Base-by-base conservation (phyloP, 225 moss, liverwort and hornwort species). In the Bryoerythrophyllum caledonicum region DNA sequence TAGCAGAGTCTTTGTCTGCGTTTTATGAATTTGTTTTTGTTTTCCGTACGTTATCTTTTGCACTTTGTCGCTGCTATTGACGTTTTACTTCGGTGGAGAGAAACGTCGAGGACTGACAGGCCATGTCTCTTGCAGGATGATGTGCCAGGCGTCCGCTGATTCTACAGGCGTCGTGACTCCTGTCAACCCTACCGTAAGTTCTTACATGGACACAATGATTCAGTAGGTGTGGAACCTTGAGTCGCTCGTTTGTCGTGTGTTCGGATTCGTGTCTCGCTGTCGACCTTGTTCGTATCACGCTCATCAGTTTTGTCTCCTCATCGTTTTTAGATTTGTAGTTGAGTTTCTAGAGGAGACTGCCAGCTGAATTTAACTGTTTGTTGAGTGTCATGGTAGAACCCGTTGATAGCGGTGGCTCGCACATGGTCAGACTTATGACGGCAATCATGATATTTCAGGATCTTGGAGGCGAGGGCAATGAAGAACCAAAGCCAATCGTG, bases 401-500 rank as follows among this genome's bases (percentile, higher is more conserved):
- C 34, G 59, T 62, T 17, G 62, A 20, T 10, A 9, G 10, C 54
- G 32, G 60, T 27, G 58, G 10, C 15, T 13, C 26, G 23, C 4
- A 63, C 21, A 32, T 7, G 51, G 7, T 38, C 21, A 49, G 46
- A 74, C 51, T 32, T 11, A 67, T 2, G 4, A 41, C 38, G 61
- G 0, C 8, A 25, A 16, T 2, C 52, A 7, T 69, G 27, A 32
- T 76, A 25, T 80, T 67, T 24, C 46, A 82, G 79, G 72, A 37
- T 21, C 23, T 14, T 71, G 87, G 80, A 61, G 75, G 63, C 14
- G 70, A 71, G 17, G n/a, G 7, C 48, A 49, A 19, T 7, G 19
- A 54, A 0, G 88, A 89, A 10, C 94, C 94, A 5, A 82, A 84
- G 34, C 96, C 96, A 8, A 89, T 88, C 68, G 94, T 97, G 51